These are phyloP conservation scores for Ophiostoma triangulosporum DNA, from an alignment of 2,329 filamentous ascomycete genomes.

Conservation along the genomic window DNA sequence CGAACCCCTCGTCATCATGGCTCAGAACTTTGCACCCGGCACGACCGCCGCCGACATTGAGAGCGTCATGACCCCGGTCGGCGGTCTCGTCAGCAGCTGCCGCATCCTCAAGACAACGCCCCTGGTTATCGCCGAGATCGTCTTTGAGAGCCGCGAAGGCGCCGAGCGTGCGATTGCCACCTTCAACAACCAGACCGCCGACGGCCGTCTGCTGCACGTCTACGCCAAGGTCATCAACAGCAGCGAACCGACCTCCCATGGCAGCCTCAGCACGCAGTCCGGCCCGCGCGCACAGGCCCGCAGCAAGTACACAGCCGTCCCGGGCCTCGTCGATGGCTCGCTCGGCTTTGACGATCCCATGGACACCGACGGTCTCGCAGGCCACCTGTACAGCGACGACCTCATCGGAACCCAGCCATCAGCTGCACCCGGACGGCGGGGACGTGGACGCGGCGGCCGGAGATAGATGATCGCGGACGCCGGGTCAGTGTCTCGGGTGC, in stretches of 20 bases:
- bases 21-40: conserved; percentile 69
- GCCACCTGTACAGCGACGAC: conserved; percentile 39
- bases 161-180: conserved; percentile 61
- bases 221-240: conserved; percentile 46
- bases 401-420: conserved; percentile 8
- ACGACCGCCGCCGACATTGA: conserved; percentile 75
- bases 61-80: conserved; percentile 65
- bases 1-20: conserved; percentile 53
- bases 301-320: conserved; percentile 17
- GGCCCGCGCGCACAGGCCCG: neutral
- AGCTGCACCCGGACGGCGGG: neutral
- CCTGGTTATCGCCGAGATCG: conserved; percentile 64
- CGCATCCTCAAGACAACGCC: conserved; percentile 53
- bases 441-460: conserved; percentile 8
- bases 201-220: conserved; percentile 60
- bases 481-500: neutral
- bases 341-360: conserved; percentile 39
- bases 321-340: conserved; percentile 37
- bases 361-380: conserved; percentile 22
- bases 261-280: conserved; percentile 12
- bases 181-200: conserved; percentile 70
- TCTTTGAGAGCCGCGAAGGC: conserved; percentile 57
- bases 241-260: conserved; percentile 19
- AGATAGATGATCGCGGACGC: too few species aligned
- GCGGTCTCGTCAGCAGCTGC: conserved; percentile 55